Evolutionary conservation across 2,329 filamentous ascomycete genomes (phyloP), one percentile per base, ranked within the genome.

Genomic region (Calonectria crousiana): DNA sequence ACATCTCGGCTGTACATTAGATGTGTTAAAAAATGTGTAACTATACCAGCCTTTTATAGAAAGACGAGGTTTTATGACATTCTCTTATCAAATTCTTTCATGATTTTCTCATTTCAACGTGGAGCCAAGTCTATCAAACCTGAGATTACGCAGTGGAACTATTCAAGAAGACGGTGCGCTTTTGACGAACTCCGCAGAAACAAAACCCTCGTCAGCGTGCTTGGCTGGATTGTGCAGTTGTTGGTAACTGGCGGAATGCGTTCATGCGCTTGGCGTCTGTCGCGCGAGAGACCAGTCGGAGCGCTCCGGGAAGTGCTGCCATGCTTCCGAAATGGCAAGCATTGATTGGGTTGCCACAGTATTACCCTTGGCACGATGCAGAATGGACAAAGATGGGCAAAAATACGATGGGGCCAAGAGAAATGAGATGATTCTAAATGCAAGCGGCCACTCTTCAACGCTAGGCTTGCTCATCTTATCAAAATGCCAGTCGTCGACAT

Each of bases 1-100:
- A 32, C 68, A 34, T 38, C 58, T 69, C 70, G 67, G 74, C 71
- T 81, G 80, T 81, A 81, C 75, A 80, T 73, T 81, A 81, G 73
- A 78, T 81, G 79, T 81, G 77, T 76, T 71, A 78, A 78, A 80
- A 80, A 72, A 79, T 76, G 76, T 81, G 79, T 81, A 81, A 81
- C 76, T 80, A 80, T 81, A 81, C 74, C 78, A 80, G 77, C 78
- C 69, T 77, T 73, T 71, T 73, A 81, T 79, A 74, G 78, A 78
- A 77, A 69, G 67, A 77, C 64, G 74, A 66, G 72, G 67, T 74
- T 70, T 62, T 62, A 30, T 69, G 65, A 72, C 34, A 34, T 38
- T 58, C 36, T 44, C 34, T 70, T 60, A 70, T 66, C 65, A 65
- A 26, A 26, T 28, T 32, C 30, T 47, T 53, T 52, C 23, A 23